These are phyloP conservation scores for Heritiera littoralis DNA, from an alignment of 345 rosid species.

Conservation along the genomic window DNA sequence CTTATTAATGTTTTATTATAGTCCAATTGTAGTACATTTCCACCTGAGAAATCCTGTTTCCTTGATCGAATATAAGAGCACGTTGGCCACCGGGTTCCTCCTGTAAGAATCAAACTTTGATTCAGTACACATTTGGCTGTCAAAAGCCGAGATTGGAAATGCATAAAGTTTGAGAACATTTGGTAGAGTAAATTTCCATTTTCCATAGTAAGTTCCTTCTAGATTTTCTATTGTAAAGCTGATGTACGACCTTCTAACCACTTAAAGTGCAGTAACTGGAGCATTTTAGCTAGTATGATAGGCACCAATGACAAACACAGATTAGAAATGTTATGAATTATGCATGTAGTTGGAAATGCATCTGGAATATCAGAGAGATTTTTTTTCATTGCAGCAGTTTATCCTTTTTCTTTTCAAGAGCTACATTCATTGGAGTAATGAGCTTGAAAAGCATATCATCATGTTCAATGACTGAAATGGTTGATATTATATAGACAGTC, in stretches of 20 bases:
- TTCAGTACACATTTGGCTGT: slow-evolving; percentile 1
- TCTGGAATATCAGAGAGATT: not conserved
- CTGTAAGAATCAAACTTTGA: slow-evolving; percentile 40
- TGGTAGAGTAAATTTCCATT: not conserved
- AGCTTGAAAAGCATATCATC: not conserved
- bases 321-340: not conserved
- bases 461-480: not conserved
- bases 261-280: not conserved
- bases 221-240: not conserved
- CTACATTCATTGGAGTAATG: not conserved
- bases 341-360: not conserved
- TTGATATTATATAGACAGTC: not conserved
- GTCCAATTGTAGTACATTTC: not conserved
- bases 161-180: slow-evolving; percentile 5
- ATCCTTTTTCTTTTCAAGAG: slow-evolving; percentile 9
- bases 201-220: not conserved
- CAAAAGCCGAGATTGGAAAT: not conserved
- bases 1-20: not conserved
- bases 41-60: slow-evolving; percentile 92
- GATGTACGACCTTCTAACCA: not conserved
- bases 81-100: slow-evolving; percentile 98
- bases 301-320: not conserved
- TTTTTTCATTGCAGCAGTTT: not conserved
- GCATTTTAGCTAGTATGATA: not conserved
- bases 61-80: slow-evolving; percentile 93